A percentile compares a stretch with the other conserved stretches of the same genome.
Conservation (phyloP, 331 rosid species). For the Acacia concinna region DNA sequence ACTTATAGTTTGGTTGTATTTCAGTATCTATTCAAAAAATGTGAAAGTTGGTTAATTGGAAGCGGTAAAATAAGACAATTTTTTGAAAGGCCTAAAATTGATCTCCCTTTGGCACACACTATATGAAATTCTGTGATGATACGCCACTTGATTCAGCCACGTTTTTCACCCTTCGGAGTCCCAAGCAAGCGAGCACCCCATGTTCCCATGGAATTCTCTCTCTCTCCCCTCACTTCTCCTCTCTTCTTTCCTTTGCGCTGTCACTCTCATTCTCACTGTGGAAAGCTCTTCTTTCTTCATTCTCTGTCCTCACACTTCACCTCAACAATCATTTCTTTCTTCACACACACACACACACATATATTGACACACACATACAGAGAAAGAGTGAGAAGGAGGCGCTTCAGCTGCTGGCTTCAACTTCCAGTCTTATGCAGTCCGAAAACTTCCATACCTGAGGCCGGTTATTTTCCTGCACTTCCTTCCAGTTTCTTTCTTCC, state of each 20-base stretch:
- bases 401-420: slow-evolving; percentile 16
- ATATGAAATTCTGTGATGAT: background rate
- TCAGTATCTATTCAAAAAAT: too few relatives aligned
- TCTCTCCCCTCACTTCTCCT: slow-evolving; percentile 32
- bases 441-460: background rate
- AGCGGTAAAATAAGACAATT: too few relatives aligned
- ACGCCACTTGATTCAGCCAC: slow-evolving; percentile 44
- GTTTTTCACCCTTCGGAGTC: slow-evolving; percentile 9
- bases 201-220: slow-evolving; percentile 31
- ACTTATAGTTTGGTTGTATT: too few relatives aligned
- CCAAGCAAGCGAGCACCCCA: background rate
- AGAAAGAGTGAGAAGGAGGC: background rate
- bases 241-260: slow-evolving; percentile 33
- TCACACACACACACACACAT: background rate
- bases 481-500: background rate
- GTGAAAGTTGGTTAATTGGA: too few relatives aligned
- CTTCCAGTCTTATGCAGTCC: background rate
- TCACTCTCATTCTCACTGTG: slow-evolving; percentile 36
- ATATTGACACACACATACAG: background rate
- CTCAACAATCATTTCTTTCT: background rate
- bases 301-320: slow-evolving; percentile 6
- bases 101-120: slow-evolving; percentile 3
- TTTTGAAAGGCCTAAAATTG: background rate
- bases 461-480: background rate
- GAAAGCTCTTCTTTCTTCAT: slow-evolving; percentile 36